phyloP scores from a whole-genome alignment of 1,284 basidiomycete species.

The Termitomyces sp. region DNA sequence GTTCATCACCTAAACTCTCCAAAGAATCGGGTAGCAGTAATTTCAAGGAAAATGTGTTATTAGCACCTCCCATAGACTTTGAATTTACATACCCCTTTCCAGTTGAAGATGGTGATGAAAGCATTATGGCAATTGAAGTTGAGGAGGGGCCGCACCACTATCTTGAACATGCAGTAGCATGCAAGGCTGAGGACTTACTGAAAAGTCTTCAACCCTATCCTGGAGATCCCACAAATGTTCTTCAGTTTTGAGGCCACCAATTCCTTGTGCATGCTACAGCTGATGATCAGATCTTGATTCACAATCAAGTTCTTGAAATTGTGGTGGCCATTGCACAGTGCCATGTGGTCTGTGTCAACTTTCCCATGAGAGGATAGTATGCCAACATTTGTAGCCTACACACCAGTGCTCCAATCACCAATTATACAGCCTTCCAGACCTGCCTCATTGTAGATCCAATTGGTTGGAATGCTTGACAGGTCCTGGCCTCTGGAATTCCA shows the following conservation, averaged over 20 bases:
- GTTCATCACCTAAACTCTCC: too few relatives aligned
- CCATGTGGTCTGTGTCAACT: not conserved
- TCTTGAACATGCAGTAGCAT: not conserved
- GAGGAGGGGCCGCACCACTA: too few relatives aligned
- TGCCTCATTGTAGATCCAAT: not conserved
- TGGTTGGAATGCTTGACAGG: not conserved
- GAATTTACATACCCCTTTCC: not conserved
- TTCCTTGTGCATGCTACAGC: not conserved
- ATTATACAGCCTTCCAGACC: not conserved
- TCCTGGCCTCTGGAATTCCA: not conserved
- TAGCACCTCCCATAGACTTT: not conserved
- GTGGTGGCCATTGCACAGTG: not conserved
- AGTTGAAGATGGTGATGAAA: not conserved
- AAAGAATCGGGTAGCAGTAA: too few relatives aligned
- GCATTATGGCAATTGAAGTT: not conserved
- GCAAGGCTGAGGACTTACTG: not conserved
- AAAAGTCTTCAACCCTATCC: not conserved
- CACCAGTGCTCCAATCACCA: not conserved
- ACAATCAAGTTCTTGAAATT: not conserved
- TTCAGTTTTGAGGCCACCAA: not conserved
- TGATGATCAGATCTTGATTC: not conserved
- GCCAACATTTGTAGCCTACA: not conserved
- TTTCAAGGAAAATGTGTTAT: not conserved
- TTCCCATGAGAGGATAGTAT: not conserved
- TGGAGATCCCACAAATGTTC: not conserved